Percentiles rank a stretch among this genome's conserved stretches.
phyloP scores from a whole-genome alignment of 192 early-diverging fungal genomes.

The Diversispora eburnea region DNA sequence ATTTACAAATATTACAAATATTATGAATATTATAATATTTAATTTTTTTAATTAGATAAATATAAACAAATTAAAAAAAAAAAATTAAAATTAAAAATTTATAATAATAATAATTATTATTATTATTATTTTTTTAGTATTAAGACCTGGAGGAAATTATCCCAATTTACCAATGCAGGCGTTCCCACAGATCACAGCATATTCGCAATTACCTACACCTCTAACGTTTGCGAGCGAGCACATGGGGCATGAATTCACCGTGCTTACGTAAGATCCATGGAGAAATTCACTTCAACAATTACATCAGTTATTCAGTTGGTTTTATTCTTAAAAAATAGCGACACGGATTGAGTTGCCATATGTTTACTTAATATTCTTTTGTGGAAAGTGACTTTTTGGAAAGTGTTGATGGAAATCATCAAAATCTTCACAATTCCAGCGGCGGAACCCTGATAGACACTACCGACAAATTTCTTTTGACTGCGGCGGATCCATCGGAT shows the following conservation, averaged over 20 bases:
- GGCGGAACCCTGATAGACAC: constrained; percentile 45
- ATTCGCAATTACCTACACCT: constrained; percentile 44
- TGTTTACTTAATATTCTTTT: background rate
- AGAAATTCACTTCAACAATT: background rate
- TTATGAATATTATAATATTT: background rate
- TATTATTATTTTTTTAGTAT: constrained; percentile 12
- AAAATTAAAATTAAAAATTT: too few relatives aligned
- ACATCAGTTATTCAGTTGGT: background rate
- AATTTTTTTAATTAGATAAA: too few relatives aligned
- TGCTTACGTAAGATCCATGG: constrained; percentile 47
- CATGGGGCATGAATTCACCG: constrained; percentile 78
- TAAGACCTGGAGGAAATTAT: background rate
- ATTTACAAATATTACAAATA: background rate
- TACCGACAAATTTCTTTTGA: constrained; percentile 87
- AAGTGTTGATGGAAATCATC: constrained; percentile 40
- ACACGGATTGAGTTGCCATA: background rate
- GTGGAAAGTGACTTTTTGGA: constrained; percentile 55
- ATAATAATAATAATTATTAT: too few relatives aligned
- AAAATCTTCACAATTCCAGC: constrained; percentile 31
- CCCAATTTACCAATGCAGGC: constrained; percentile 9
- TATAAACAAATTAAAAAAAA: too few relatives aligned
- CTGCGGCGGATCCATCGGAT: constrained; percentile 88
- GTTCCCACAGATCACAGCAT: background rate
- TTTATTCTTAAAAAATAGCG: background rate
- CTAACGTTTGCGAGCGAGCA: constrained; percentile 73